A percentile compares a stretch with the other conserved stretches of the same genome.
Conservation (phyloP, 257 asterid species). For the Gynochthodes officinalis region DNA sequence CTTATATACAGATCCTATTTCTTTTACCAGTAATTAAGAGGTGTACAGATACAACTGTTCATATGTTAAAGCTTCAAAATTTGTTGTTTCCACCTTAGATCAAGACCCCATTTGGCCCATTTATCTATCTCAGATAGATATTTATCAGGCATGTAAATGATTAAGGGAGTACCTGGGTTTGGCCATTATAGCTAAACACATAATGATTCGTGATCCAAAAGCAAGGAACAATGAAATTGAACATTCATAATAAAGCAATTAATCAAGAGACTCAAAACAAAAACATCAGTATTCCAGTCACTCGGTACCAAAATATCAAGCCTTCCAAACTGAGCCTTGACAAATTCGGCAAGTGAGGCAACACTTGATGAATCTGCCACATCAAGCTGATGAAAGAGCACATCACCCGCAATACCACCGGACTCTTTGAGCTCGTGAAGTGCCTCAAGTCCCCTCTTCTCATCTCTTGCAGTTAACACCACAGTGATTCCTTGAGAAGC, state of each 20-base stretch:
- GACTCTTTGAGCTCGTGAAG: constrained; percentile 26
- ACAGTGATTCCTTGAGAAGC: constrained; percentile 40
- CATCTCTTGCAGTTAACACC: constrained; percentile 44
- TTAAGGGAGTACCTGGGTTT: too few relatives aligned
- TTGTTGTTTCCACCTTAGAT: too few relatives aligned
- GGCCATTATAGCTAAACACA: too few relatives aligned
- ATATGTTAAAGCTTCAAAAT: neutral
- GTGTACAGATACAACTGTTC: too few relatives aligned
- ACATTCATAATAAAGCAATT: neutral
- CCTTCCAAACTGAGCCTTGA: constrained; percentile 35
- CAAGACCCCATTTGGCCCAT: neutral
- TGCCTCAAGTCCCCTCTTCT: constrained; percentile 41
- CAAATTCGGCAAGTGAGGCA: constrained; percentile 33
- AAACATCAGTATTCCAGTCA: neutral
- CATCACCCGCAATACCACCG: constrained; percentile 18
- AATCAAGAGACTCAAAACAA: neutral
- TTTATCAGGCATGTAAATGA: too few relatives aligned
- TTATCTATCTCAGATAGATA: neutral
- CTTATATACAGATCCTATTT: too few relatives aligned
- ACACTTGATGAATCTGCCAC: constrained; percentile 35
- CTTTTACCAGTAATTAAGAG: too few relatives aligned
- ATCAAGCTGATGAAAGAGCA: constrained; percentile 53
- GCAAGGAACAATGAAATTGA: neutral
- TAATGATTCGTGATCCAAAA: too few relatives aligned
- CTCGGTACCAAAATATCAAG: constrained; percentile 57